Conservation (phyloP, 2,329 filamentous ascomycete genomes). For the Onygenales sp. region DNA sequence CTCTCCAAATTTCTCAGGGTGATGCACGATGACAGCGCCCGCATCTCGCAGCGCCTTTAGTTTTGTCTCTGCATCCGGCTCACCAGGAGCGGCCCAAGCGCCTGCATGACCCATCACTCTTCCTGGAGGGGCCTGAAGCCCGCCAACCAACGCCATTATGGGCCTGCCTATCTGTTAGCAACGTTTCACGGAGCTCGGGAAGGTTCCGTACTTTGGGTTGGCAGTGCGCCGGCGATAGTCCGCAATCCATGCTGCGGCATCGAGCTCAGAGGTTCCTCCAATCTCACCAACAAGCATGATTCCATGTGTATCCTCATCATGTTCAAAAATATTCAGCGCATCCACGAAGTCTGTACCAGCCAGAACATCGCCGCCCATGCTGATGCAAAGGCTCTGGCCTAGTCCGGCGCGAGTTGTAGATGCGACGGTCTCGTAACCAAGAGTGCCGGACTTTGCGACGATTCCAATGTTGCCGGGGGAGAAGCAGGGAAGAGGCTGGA, state of each 20-base stretch:
- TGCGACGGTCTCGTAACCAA: conserved; percentile 72
- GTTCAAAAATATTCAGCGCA: conserved; percentile 55
- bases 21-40: conserved; percentile 61
- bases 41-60: conserved; percentile 55
- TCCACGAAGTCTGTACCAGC: conserved; percentile 67
- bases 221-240: conserved; percentile 49
- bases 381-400: conserved; percentile 67
- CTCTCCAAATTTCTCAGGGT: conserved; percentile 64
- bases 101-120: conserved; percentile 73
- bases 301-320: conserved; percentile 58
- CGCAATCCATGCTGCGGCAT: conserved; percentile 64
- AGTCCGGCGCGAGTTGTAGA: conserved; percentile 64
- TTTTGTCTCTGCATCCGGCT: conserved; percentile 57
- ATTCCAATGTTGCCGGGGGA: conserved; percentile 61
- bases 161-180: conserved; percentile 40
- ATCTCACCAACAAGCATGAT: conserved; percentile 66
- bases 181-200: conserved; percentile 1
- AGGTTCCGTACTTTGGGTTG: conserved; percentile 51
- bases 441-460: conserved; percentile 68
- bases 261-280: conserved; percentile 59
- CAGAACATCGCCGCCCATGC: conserved; percentile 67
- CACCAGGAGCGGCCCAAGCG: conserved; percentile 58
- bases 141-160: conserved; percentile 62
- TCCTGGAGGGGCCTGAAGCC: conserved; percentile 52
- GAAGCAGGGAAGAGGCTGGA: conserved; percentile 68